Evolutionary conservation across 2,329 filamentous ascomycete genomes (phyloP).

Genomic region (Aspergillus udagawae): DNA sequence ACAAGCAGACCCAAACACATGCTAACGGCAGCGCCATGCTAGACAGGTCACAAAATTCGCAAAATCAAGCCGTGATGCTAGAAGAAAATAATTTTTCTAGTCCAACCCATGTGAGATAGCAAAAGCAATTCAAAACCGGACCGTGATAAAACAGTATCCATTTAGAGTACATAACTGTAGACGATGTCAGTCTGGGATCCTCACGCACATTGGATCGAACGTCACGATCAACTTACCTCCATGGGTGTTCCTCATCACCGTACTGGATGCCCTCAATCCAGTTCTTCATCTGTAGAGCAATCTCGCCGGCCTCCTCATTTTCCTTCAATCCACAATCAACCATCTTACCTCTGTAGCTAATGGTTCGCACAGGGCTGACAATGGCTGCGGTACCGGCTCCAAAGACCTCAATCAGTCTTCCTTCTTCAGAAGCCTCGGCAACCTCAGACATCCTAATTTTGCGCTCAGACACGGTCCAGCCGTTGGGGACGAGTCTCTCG

Average conservation of each 20-base stretch:
- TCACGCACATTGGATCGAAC: not conserved
- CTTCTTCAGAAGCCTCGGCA: conserved; percentile 74
- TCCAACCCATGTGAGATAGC: not conserved
- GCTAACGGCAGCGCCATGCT: not conserved
- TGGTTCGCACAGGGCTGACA: conserved; percentile 82
- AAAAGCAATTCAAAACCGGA: not conserved
- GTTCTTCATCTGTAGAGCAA: conserved; percentile 82
- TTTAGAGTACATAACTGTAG: not conserved
- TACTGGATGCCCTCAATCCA: conserved; percentile 98
- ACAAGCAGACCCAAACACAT: not conserved
- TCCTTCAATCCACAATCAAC: conserved; percentile 80
- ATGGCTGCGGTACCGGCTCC: conserved; percentile 91
- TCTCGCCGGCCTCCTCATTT: conserved; percentile 78
- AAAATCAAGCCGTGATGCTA: not conserved
- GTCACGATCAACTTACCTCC: conserved; percentile 61
- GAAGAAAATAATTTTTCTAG: not conserved
- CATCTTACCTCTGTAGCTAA: conserved; percentile 78
- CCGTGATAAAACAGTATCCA: not conserved
- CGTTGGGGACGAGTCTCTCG: conserved; percentile 76
- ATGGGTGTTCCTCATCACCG: conserved; percentile 84
- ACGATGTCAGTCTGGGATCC: not conserved
- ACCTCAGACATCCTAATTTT: conserved; percentile 91
- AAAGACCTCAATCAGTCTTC: conserved; percentile 86
- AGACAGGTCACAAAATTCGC: not conserved
- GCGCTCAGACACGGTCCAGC: conserved; percentile 83